Evolutionary conservation across 140 eudicot species (phyloP), one percentile per base, ranked within the genome.

Genomic region (Oenanthe javanica): DNA sequence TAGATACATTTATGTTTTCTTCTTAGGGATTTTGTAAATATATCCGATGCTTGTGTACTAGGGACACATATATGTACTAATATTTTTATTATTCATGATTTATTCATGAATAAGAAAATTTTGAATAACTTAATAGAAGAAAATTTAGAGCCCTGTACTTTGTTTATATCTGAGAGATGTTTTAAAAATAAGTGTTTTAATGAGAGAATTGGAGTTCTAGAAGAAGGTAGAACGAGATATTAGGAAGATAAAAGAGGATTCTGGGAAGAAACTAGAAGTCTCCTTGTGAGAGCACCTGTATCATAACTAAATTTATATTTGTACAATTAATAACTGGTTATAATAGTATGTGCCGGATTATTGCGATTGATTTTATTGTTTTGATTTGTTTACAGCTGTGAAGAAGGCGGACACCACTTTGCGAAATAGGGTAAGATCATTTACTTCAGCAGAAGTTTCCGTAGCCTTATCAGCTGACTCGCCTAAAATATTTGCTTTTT

Each of bases 361-460:
- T 31, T 76, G 79, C 0, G 25, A 25, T 11, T 25, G 15, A 21
- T 61, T n/a, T 45, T 78, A 64, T 47, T 40, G 10, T 4, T 9
- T 19, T 43, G 27, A 64, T 27, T 66, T 23, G 50, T 66, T 66
- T 79, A 15, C 82, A 79, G 82, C 82, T 45, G 23, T 31, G 15
- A 91, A 82, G 79, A 89, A 88, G 83, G 80, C 79, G 77, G 90
- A 84, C 75, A 46, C 55, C 80, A 84, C 84, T 83, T 76, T 85
- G 42, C 85, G 81, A 77, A 84, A 87, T 61, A 84, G 66, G 91
- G 98, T 89, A 89, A 81, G 82, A 50, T 82, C 48, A 59, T 10
- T 79, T 48, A 75, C 61, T 43, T 61, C 45, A 45, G 27, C 46
- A 36, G 73, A 57, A 47, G 45, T 63, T 81, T 11, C 16, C 10